A percentile compares a stretch with the other conserved stretches of the same genome.
phyloP scores from a whole-genome alignment of 108 stramenopile genomes.

The Cyclotella sp. region DNA sequence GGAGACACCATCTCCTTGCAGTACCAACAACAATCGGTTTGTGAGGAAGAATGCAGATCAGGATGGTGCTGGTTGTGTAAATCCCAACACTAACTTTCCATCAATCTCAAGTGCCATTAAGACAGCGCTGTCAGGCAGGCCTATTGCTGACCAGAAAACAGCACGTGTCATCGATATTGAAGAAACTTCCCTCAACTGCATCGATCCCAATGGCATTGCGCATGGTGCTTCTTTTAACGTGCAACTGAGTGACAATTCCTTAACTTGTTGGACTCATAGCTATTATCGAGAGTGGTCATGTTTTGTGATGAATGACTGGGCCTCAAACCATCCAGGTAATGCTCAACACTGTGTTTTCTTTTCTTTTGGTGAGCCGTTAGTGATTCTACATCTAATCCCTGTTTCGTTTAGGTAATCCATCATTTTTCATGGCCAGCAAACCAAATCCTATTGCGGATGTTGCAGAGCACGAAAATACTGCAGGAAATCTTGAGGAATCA shows the following conservation, averaged over 20 bases:
- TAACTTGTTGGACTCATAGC: constrained; percentile 37
- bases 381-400: too few species aligned
- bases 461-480: constrained; percentile 27
- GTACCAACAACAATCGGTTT: constrained; percentile 17
- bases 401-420: neutral
- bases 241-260: neutral
- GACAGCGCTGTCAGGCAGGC: neutral
- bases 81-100: constrained; percentile 14
- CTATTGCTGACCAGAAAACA: neutral
- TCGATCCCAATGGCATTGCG: constrained; percentile 11
- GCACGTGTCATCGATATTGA: constrained; percentile 26
- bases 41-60: constrained; percentile 38
- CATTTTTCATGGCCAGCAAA: constrained; percentile 11
- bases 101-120: constrained; percentile 4
- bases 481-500: constrained; percentile 35
- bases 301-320: constrained; percentile 26
- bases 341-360: neutral
- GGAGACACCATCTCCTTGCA: constrained; percentile 35
- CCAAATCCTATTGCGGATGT: constrained; percentile 23
- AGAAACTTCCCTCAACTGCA: neutral
- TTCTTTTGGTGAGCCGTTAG: neutral
- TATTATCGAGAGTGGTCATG: constrained; percentile 28
- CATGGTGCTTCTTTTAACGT: constrained; percentile 27
- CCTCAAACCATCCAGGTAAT: constrained; percentile 28
- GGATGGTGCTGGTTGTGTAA: constrained; percentile 17